Evolutionary conservation across 2,329 filamentous ascomycete genomes (phyloP), one percentile per base, ranked within the genome.

Genomic region (Aaosphaeria arxii): DNA sequence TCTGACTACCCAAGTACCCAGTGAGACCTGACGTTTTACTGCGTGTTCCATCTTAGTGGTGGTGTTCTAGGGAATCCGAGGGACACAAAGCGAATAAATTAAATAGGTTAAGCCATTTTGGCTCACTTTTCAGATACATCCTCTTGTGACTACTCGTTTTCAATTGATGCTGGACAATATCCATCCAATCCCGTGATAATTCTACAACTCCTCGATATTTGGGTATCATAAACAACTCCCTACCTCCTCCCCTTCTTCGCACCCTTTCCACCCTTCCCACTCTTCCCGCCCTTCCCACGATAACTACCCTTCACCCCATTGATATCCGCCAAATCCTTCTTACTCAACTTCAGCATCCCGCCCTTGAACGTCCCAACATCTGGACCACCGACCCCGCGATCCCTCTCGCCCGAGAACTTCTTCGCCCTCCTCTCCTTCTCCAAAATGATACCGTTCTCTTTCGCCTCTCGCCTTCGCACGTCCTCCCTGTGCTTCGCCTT

Each of bases 401-500:
- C 77, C 71, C 80, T 73, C 24, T 43, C 41, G 2, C 30, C 30
- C 3, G 11, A 11, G 45, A 64, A 67, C 39, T 61, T 55, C 46
- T 73, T 74, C 49, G 71, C 74, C 49, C 68, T 75, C 47, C 69
- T 64, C 48, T 63, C 67, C 52, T 77, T 78, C 76, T 97, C 94
- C 32, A 97, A 75, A 43, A 97, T 84, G 58, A 97, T 85, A 5
- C 92, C 94, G 60, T 92, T 95, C 77, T 97, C 92, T 63, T 80
- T 83, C 2, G 94, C 94, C 68, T 96, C 89, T 38, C 77, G 78
- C 35, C 92, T 77, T 44, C 92, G 76, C 74, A 81, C 87, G 9
- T 80, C 74, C 68, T 96, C 91, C 50, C 82, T 83, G 30, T 76
- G 71, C 1, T 69, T 75, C 24, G 82, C 81, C 45, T 91, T 89